Evolutionary conservation across 2,329 filamentous ascomycete genomes (phyloP).

Genomic region (Aspergillus vadensis): DNA sequence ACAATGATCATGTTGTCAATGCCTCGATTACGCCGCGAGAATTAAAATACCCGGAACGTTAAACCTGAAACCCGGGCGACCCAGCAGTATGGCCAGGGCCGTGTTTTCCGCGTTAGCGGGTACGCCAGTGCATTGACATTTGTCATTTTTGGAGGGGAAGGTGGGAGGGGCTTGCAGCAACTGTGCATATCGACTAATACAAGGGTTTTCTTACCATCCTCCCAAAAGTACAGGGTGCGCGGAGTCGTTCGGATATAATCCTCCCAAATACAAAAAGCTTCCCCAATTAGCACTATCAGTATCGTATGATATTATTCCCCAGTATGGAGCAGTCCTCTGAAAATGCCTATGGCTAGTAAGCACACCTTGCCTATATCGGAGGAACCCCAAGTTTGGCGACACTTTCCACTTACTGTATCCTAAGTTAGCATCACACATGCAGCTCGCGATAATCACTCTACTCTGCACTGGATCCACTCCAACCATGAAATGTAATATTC

Average conservation of each 20-base stretch:
- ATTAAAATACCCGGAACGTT: conserved; percentile 12
- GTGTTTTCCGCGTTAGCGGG: conserved; percentile 32
- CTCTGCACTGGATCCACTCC: neutral
- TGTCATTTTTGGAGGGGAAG: conserved; percentile 10
- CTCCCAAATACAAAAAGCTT: neutral
- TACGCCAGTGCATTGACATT: conserved; percentile 19
- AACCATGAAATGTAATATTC: neutral
- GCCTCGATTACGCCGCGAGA: neutral
- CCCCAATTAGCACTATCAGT: neutral
- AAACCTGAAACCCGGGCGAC: conserved; percentile 31
- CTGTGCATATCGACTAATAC: neutral
- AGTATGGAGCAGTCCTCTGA: too few species aligned
- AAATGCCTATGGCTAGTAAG: neutral
- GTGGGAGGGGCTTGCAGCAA: conserved; percentile 15
- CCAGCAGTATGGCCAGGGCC: conserved; percentile 32
- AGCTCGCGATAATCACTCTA: neutral
- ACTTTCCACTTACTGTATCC: too few species aligned
- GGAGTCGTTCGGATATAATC: neutral
- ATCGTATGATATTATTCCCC: neutral
- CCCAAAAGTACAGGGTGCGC: neutral
- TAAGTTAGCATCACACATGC: neutral
- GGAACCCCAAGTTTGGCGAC: neutral
- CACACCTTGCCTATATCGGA: neutral
- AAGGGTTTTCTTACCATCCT: neutral
- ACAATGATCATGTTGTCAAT: neutral